A percentile compares a stretch with the other conserved stretches of the same genome.
Conservation (phyloP, 345 rosid species). For the Rhizophora mangle region DNA sequence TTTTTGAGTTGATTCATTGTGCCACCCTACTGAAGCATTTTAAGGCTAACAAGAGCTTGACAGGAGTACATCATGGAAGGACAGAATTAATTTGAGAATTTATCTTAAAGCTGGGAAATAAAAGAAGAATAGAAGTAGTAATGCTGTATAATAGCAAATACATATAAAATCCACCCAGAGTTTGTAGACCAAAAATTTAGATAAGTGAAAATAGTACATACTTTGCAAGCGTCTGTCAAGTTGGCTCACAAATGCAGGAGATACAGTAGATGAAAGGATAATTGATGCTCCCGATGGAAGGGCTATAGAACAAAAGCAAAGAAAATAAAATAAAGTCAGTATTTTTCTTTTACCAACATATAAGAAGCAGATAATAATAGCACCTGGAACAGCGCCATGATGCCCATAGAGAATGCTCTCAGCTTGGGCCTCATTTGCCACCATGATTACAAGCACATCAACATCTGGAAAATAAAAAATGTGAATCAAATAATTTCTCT, state of each 20-base stretch:
- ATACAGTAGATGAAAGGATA: constrained; percentile 87
- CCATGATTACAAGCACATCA: constrained; percentile 87
- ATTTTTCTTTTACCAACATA: constrained; percentile 10
- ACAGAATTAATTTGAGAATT: neutral
- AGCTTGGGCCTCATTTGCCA: constrained; percentile 88
- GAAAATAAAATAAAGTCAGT: constrained; percentile 23
- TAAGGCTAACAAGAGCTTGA: too few species aligned
- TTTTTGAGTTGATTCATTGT: neutral
- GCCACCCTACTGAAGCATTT: too few species aligned
- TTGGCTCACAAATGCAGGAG: constrained; percentile 72
- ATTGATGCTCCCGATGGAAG: constrained; percentile 74
- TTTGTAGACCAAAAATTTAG: constrained; percentile 7
- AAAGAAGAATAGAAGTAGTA: neutral
- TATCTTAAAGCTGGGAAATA: neutral
- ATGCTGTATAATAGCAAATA: neutral
- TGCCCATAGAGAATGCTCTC: constrained; percentile 76
- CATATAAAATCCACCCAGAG: neutral
- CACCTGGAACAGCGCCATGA: constrained; percentile 84
- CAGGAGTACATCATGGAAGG: neutral
- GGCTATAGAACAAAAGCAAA: constrained; percentile 35
- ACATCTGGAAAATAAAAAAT: constrained; percentile 48
- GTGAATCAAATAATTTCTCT: neutral
- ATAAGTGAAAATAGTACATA: constrained; percentile 31
- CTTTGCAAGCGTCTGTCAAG: constrained; percentile 71
- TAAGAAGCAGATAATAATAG: constrained; percentile 3